Base-by-base conservation (phyloP, 2,329 filamentous ascomycete species). In the Pyricularia sp. region DNA sequence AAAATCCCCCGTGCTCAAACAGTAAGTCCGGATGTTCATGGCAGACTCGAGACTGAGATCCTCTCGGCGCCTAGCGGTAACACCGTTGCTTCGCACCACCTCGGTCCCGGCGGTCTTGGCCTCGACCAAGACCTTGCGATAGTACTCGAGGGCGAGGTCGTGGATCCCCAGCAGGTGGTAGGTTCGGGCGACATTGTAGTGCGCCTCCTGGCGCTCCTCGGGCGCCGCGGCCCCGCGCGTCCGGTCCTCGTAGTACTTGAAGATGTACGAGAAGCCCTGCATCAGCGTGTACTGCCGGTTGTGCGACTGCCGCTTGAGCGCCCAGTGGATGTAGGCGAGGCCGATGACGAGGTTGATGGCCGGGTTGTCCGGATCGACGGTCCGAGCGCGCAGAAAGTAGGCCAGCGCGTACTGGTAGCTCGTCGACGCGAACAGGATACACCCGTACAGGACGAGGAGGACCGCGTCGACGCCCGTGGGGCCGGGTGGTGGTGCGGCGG, bases 221-320 rank as follows among this genome's bases (percentile, higher is more conserved):
- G 68, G 40, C 1, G 53, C 66, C 0, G 57, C 73, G 33, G 66
- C 63, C 4, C 62, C 65, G 0, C 64, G 73, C 9, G 76, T 78
- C 30, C 89, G 81, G 30, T 84, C 72, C 2, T 85, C 80, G 69
- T 89, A 88, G 75, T 96, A 96, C 44, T 85, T 79, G 65, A 88
- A 84, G 65, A 97, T 76, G 71, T 96, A 97, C 0, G 87, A 81
- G 63, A 97, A 82, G 0, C 92, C 94, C 73, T 97, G 93, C 68
- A 91, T 81, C 57, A 97, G 86, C 55, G 92, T 84, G 72, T 90
- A 93, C 72, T 97, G 93, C 1, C 94, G 82, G 73, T 97, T 97
- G 62, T 93, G 91, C 0, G 89, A 87, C 74, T 96, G 91, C 2
- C 93, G 84, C 74, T 97, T 97, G 71, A 97, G 83, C 0, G 89